Evolutionary conservation across 1,139 yeast genomes (phyloP), one percentile per base, ranked within the genome.

Genomic region (Casaregolazyma lundiana): DNA sequence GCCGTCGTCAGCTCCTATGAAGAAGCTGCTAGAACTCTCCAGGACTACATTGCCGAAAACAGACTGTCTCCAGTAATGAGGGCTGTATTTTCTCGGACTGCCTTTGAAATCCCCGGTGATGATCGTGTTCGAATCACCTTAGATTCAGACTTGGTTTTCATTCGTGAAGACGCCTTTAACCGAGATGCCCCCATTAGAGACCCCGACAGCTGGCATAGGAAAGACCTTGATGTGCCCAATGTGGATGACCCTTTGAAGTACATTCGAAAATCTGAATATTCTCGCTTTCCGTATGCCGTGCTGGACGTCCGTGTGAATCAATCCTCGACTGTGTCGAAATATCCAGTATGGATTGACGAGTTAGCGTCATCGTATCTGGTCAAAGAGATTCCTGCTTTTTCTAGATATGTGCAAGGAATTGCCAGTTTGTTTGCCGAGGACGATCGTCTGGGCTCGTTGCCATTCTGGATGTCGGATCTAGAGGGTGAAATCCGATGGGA

Each of bases 61-160:
- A 75, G 80, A 50, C 73, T 92, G 53, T 85, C 87, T 66, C 98
- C 98, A 13, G 80, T 87, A 36, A 69, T 92, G 63, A 81, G 98
- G 69, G 79, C 96, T 4, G 78, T 84, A 39, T 89, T 87, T 68
- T 86, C 88, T 39, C 78, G 98, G 66, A 87, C 96, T 13, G 97
- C 97, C 1, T 92, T 92, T 73, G 97, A 92, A 71, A 90, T 92
- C 56, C 98, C 98, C 1, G 97, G 97, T 51, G 97, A 92, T 64
- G 95, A 89, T 63, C 78, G 89, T 59, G 83, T 90, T 41, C 80
- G 97, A 64, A 81, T 90, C 50, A 82, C 88, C 35, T 84, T 92
- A 54, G 98, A 92, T 67, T 84, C 95, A 9, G 92, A 92, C 63
- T 79, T 92, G 50, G 66, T 83, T 44, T 89, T 87, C 62, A 83